Base-by-base conservation (phyloP, 495 filamentous ascomycete genomes). In the Lasiosphaeris hirsuta region DNA sequence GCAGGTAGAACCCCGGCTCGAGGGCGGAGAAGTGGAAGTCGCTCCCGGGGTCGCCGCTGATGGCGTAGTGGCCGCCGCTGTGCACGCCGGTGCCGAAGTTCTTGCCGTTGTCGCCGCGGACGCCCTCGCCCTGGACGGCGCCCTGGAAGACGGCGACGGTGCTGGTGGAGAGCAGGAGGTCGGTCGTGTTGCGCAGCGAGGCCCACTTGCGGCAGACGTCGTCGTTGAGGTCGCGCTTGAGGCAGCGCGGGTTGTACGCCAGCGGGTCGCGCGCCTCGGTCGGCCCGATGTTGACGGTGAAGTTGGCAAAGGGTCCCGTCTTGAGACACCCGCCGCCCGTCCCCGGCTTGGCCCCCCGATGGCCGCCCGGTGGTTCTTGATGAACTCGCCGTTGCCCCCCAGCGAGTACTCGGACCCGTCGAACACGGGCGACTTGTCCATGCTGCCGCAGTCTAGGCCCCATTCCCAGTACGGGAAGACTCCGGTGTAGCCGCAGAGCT, bases 1-100 rank as follows among this genome's bases (percentile, higher is more conserved):
- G 87, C 11, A 84, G 75, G 67, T 77, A 90, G 72, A 91, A 90
- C 13, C 70, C 80, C 10, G 87, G 86, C 61, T 90, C 88, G 4
- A 84, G 79, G 4, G 85, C 78, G 39, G 80, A 85, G 40, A 77
- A 77, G 67, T 78, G 86, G 54, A 85, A 73, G 71, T 88, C 87
- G 35, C 67, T 60, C 14, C 69, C 69, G 10, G 72, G 69, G 62
- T 77, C 69, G 41, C 65, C 67, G 55, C 64, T 66, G 64, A 57
- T 60, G 38, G 40, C 30, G 60, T 80, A 72, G 58, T 76, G 72
- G 2, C 74, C 74, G 30, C 71, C 72, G 23, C 63, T 68, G 41
- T 76, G 74, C 3, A 75, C 67, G 11, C 68, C 70, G 40, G 68
- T 65, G 1, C 67, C 64, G 52, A 69, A 69, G 44, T 63, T 62